Conservation (phyloP, 352 stramenopile genomes). For the Phytophthora quininea region DNA sequence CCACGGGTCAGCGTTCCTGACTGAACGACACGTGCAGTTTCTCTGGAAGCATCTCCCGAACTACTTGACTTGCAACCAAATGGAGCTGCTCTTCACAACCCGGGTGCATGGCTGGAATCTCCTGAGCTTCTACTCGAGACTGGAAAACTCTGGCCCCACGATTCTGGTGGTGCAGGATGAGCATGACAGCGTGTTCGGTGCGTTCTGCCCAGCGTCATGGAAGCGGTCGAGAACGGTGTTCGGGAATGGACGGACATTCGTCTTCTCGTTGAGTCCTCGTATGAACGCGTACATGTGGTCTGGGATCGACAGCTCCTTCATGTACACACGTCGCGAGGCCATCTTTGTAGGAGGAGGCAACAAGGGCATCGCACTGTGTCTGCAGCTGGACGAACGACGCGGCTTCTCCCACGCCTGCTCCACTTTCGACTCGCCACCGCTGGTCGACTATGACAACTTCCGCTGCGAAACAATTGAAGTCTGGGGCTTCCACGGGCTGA, state of each 20-base stretch:
- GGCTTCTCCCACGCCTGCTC: slow-evolving; percentile 69
- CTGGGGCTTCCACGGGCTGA: slow-evolving; percentile 76
- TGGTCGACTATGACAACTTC: slow-evolving; percentile 58
- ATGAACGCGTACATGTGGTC: slow-evolving; percentile 69
- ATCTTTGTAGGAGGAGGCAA: slow-evolving; percentile 73
- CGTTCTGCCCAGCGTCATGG: slow-evolving; percentile 75
- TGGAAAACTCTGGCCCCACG: slow-evolving; percentile 69
- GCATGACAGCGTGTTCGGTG: slow-evolving; percentile 74
- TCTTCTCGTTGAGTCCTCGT: slow-evolving; percentile 67
- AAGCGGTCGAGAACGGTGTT: slow-evolving; percentile 57
- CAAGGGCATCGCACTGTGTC: slow-evolving; percentile 70
- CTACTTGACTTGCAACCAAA: slow-evolving; percentile 72
- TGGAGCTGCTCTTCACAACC: slow-evolving; percentile 72
- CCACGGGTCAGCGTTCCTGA: slow-evolving; percentile 63
- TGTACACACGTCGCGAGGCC: slow-evolving; percentile 60
- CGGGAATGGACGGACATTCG: slow-evolving; percentile 79
- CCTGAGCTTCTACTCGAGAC: slow-evolving; percentile 65
- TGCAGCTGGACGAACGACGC: slow-evolving; percentile 75
- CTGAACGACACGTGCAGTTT: slow-evolving; percentile 72
- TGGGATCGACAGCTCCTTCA: slow-evolving; percentile 71
- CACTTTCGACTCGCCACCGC: slow-evolving; percentile 67
- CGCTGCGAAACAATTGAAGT: slow-evolving; percentile 70
- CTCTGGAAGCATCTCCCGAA: slow-evolving; percentile 62
- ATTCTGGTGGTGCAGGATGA: slow-evolving; percentile 74
- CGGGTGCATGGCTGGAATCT: slow-evolving; percentile 72